Evolutionary conservation across 164 flowering plant species (phyloP), one percentile per base, ranked within the genome.

Genomic region (Litsea cubeba): DNA sequence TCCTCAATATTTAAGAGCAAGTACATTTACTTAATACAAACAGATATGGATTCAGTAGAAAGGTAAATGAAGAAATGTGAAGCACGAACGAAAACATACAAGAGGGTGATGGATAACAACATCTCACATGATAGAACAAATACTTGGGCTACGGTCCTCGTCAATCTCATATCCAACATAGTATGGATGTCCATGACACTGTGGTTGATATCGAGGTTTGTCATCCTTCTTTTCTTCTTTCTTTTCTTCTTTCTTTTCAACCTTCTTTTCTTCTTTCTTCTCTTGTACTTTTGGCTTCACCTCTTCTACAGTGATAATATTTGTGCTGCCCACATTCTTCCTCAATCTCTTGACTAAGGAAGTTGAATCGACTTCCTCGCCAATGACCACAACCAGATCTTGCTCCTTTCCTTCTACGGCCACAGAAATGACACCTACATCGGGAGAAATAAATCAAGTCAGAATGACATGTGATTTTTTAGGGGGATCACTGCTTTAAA

Each of bases 371-470:
- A 72, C 69, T 30, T 23, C 67, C 7, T 62, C 51, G 8, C 69
- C 75, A 23, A 64, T 24, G 32, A 72, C 57, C 18, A 63, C 54
- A 46, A 72, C 40, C 40, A 20, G 69, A 30, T 78, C 76, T 12
- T 65, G 32, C 25, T 64, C 46, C 8, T 64, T 68, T 22, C 75
- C 68, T 50, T 72, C 69, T 17, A 62, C 14, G 12, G 22, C 69
- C 60, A 64, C 68, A 3, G 26, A 12, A 40, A 1, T 20, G 10
- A 64, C 69, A 8, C 75, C 75, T 72, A 25, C 69, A 67, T 54
- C 3, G 60, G 5, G 12, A 20, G 4, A 2, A 3, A 3, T 14
- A 15, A 54, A 54, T 3, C 60, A 54, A 54, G 60, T 12, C 17
- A 15, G 7, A 54, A 5, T 3, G n/a, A 2, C 60, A 54, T 54